Percentiles rank a stretch among this genome's conserved stretches.
Conservation (phyloP, 345 rosid genomes). For the Atalantia buxifolia region DNA sequence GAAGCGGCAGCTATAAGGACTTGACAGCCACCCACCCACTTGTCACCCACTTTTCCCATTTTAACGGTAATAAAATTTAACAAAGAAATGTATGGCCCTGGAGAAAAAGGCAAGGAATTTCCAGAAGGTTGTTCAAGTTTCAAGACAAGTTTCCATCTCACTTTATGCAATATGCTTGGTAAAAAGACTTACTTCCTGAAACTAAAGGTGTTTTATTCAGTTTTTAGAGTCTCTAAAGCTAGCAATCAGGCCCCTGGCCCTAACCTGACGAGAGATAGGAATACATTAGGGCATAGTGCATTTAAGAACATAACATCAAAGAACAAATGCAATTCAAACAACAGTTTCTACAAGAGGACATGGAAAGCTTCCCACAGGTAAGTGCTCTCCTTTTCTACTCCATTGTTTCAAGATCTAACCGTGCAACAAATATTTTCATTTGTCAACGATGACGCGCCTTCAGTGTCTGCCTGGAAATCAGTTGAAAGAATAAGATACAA, state of each 20-base stretch:
- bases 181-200: background rate
- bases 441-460: too few relatives aligned
- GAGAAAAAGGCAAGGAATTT: background rate
- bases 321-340: background rate
- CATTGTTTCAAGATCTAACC: background rate
- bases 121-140: background rate
- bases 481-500: too few relatives aligned
- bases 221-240: background rate
- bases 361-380: background rate
- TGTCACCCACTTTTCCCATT: background rate
- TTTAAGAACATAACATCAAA: background rate
- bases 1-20: background rate
- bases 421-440: too few relatives aligned
- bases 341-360: background rate
- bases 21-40: background rate
- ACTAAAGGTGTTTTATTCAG: background rate
- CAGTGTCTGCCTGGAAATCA: too few relatives aligned
- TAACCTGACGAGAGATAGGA: background rate
- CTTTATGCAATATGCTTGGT: background rate
- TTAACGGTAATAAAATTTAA: background rate
- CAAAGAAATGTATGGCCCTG: background rate
- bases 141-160: background rate
- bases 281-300: background rate
- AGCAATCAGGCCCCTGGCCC: background rate
- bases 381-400: background rate